phyloP scores from a whole-genome alignment of 2,329 filamentous ascomycete species.

The Cladosporium sp. region DNA sequence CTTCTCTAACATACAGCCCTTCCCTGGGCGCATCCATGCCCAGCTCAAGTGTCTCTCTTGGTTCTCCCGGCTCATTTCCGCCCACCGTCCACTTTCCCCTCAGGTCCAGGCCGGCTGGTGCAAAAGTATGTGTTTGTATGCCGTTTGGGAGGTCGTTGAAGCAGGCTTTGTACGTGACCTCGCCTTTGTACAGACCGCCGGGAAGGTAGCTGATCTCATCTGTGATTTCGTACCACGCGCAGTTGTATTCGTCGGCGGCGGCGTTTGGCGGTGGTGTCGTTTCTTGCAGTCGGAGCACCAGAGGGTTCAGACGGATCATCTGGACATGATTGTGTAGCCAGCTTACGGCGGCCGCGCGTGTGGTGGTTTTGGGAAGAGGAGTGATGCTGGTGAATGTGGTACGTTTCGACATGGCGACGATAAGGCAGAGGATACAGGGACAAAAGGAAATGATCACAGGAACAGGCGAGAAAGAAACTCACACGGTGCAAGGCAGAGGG shows the following conservation, averaged over 20 bases:
- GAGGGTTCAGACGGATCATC: conserved; percentile 87
- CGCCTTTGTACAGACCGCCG: conserved; percentile 62
- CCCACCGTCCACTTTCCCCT: conserved; percentile 75
- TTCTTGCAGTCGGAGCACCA: conserved; percentile 70
- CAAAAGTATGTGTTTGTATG: conserved; percentile 80
- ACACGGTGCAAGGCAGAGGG: neutral
- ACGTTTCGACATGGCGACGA: conserved; percentile 62
- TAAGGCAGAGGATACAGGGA: neutral
- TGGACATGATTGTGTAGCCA: conserved; percentile 75
- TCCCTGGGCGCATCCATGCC: conserved; percentile 60
- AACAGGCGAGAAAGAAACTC: neutral
- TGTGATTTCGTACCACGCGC: conserved; percentile 75
- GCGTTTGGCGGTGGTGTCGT: conserved; percentile 68
- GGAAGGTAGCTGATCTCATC: conserved; percentile 77
- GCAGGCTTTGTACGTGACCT: conserved; percentile 75
- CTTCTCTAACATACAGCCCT: conserved; percentile 80
- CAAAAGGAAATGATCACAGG: neutral
- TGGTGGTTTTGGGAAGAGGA: conserved; percentile 68
- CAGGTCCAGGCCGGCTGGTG: conserved; percentile 78
- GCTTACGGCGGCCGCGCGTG: conserved; percentile 68
- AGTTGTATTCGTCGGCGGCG: conserved; percentile 66
- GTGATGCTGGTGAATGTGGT: conserved; percentile 76
- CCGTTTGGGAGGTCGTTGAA: conserved; percentile 74
- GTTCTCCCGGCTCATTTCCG: conserved; percentile 71
- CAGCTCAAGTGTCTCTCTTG: conserved; percentile 63